phyloP scores from a whole-genome alignment of 78 protist species.

The Monocercomonoides exilis region DNA sequence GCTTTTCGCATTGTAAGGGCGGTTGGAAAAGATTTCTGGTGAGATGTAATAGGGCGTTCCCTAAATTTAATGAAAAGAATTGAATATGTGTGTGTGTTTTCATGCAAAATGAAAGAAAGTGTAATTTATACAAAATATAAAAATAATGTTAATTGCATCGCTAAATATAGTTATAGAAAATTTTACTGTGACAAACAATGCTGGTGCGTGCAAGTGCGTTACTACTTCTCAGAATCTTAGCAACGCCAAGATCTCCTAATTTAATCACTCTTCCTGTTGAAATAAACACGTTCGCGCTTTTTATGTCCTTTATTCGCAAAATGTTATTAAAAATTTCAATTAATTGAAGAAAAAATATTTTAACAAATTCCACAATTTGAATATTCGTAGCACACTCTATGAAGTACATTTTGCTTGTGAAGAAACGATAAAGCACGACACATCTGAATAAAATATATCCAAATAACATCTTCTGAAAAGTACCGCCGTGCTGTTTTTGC shows the following conservation, averaged over 20 bases:
- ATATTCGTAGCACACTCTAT: slow-evolving; percentile 9
- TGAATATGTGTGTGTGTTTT: too few species aligned
- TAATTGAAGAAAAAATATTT: too few species aligned
- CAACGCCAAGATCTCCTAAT: slow-evolving; percentile 32
- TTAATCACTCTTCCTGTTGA: neutral
- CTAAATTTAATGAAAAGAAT: too few species aligned
- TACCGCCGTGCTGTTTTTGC: neutral
- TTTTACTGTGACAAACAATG: slow-evolving; percentile 6
- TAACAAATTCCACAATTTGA: neutral
- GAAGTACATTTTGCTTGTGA: slow-evolving; percentile 34
- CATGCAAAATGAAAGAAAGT: too few species aligned
- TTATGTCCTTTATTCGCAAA: slow-evolving; percentile 21
- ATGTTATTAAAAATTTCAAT: neutral
- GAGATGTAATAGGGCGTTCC: slow-evolving; percentile 65
- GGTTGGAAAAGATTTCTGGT: slow-evolving; percentile 48
- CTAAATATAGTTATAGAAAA: too few species aligned
- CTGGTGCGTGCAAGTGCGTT: slow-evolving; percentile 13
- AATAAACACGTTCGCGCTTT: slow-evolving; percentile 29
- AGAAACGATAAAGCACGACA: slow-evolving; percentile 30
- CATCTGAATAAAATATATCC: slow-evolving; percentile 51
- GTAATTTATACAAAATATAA: too few species aligned
- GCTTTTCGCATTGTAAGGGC: slow-evolving; percentile 55
- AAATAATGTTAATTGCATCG: too few species aligned
- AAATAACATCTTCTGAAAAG: slow-evolving; percentile 37
- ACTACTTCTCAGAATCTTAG: neutral